Evolutionary conservation across 495 filamentous ascomycete genomes (phyloP), one percentile per base, ranked within the genome.

Genomic region (Penicillium lagena): DNA sequence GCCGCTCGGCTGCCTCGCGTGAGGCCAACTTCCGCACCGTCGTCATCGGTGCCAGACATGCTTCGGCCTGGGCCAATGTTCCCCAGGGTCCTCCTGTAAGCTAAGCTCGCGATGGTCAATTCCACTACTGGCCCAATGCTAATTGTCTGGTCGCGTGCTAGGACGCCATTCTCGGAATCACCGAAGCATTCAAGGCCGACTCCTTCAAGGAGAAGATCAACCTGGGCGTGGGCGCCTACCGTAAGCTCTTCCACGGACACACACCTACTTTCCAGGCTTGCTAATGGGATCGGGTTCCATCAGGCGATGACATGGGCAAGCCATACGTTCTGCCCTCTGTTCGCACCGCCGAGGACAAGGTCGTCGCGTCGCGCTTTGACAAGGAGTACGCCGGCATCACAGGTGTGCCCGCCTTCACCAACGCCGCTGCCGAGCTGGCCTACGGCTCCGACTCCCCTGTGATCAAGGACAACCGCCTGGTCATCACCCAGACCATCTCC

Each of bases 381-480:
- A 96, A 98, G 75, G 93, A 98, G 68, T 98, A 98, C 62, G 90
- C 94, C 41, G 89, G 86, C 53, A 98, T 98, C 67, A 96, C 93
- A 30, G 93, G 93, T 74, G 80, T 96, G 31, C 89, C 90, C 44
- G 73, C 86, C 48, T 96, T 98, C 78, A 90, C 88, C 65, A 89
- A 85, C 65, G 87, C 90, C 17, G 93, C 93, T 27, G 89, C 89
- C 32, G 66, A 85, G 55, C 83, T 98, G 14, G 93, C 93, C 56
- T 98, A 97, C 64, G 90, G 91, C 42, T 60, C 79, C 51, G 80
- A 83, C 66, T 91, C 86, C 37, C 60, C 81, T 12, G 81, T 82
- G 45, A 75, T 96, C 55, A 83, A 77, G 59, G 77, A 83, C 43
- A 81, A 86, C 62, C 81, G 89, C 42, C 72, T 98, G 35, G 90